Evolutionary conservation across 805 yeast genomes (phyloP), one percentile per base, ranked within the genome.

Genomic region (Metschnikowia borealis): DNA sequence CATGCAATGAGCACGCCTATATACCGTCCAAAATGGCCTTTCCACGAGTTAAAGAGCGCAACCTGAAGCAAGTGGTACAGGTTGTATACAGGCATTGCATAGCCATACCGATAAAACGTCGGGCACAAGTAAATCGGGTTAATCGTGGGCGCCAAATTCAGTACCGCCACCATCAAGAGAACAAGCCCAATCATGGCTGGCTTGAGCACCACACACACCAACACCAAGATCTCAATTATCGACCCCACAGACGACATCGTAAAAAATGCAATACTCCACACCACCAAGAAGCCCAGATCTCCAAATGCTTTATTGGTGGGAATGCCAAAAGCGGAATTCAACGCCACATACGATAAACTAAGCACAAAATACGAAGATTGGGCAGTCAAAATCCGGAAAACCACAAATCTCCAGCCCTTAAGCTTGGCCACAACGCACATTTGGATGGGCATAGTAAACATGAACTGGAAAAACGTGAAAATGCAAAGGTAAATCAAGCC

Each of bases 381-480:
- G 1, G 70, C 56, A 2, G 65, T 57, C 8, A 58, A 32, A 29
- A 68, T 59, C 31, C 70, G 55, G 45, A 61, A 62, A 0, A 54
- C 40, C 6, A 68, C 55, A 48, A 58, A 69, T 31, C 56, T 53
- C 40, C 55, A 37, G 5, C 72, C 72, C 38, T 57, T 59, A 35
- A 68, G 50, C 44, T 60, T 62, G 31, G 58, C 31, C 14, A 68
- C 66, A 34, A 68, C 62, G 38, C 56, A 62, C 52, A 56, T 53
- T 37, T 68, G 70, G 38, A 67, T 55, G 11, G 60, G 60, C 29
- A 58, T 48, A 36, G 64, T 53, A 54, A 66, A 64, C 14, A 67
- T 43, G 41, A 68, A 69, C 53, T 64, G 70, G 61, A 67, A 68
- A 48, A 69, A 69, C 6, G 72, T 57, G 52, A 69, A 68, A 4